Conservation (phyloP, 352 stramenopile species). For the Pythium aquatile region DNA sequence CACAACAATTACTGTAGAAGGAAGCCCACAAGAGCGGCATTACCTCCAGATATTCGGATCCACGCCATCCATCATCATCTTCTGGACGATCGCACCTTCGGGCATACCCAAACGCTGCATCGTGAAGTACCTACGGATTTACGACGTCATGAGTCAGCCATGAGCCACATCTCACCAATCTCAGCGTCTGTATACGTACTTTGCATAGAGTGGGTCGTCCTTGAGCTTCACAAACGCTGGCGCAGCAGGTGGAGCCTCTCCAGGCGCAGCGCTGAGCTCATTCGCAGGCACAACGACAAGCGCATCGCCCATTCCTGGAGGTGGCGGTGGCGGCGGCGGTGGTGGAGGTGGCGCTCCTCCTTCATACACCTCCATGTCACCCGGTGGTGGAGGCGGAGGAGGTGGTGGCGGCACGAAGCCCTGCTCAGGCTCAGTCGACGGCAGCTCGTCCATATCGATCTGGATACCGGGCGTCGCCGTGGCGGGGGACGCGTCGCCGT, state of each 20-base stretch:
- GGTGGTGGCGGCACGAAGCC: slow-evolving; percentile 29
- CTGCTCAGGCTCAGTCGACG: slow-evolving; percentile 34
- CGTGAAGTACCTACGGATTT: slow-evolving; percentile 61
- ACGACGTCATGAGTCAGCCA: neutral
- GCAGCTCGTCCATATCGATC: slow-evolving; percentile 69
- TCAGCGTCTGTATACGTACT: slow-evolving; percentile 30
- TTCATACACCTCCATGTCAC: slow-evolving; percentile 19
- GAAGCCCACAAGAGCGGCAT: neutral
- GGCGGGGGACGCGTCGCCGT: slow-evolving; percentile 28
- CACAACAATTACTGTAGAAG: neutral
- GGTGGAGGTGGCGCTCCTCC: slow-evolving; percentile 28
- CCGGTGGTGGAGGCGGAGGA: slow-evolving; percentile 31
- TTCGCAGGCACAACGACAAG: slow-evolving; percentile 33
- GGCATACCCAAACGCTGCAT: slow-evolving; percentile 77
- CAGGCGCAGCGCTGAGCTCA: slow-evolving; percentile 32
- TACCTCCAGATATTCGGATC: slow-evolving; percentile 56
- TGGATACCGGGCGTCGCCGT: slow-evolving; percentile 36
- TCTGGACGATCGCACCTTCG: slow-evolving; percentile 72
- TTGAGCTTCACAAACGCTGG: slow-evolving; percentile 75
- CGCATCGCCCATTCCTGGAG: slow-evolving; percentile 25
- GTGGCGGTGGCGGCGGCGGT: slow-evolving; percentile 49
- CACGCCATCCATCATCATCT: slow-evolving; percentile 79
- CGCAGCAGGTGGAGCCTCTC: slow-evolving; percentile 23
- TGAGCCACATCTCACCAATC: neutral
- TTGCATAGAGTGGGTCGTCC: slow-evolving; percentile 76